Conservation (phyloP, 306 rosid genomes). For the Pyrus communis region DNA sequence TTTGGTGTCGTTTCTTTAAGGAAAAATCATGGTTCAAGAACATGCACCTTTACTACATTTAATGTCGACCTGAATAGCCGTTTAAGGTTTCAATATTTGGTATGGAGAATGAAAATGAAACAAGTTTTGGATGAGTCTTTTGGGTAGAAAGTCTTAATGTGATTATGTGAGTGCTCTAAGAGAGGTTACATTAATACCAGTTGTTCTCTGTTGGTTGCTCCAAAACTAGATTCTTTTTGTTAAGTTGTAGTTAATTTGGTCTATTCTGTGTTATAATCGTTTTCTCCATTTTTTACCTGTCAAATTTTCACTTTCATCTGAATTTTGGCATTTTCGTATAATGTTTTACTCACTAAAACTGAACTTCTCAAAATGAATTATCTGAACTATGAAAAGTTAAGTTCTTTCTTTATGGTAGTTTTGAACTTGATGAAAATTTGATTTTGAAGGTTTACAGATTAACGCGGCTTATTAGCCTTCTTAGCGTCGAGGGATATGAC, state of each 20-base stretch:
- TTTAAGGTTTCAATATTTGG: neutral
- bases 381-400: neutral
- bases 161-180: neutral
- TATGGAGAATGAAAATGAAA: neutral
- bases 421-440: slow-evolving; percentile 9
- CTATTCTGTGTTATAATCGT: neutral
- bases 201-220: neutral
- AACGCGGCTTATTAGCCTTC: slow-evolving; percentile 49
- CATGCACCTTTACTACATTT: neutral
- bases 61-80: neutral
- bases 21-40: neutral
- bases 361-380: neutral
- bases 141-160: neutral
- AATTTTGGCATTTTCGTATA: neutral
- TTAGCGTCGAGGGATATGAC: slow-evolving; percentile 37
- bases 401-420: neutral
- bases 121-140: neutral
- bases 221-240: neutral
- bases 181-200: neutral
- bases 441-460: slow-evolving; percentile 68
- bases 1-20: neutral
- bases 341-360: neutral
- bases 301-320: neutral
- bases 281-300: neutral
- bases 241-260: neutral